Conservation (phyloP, 2,329 filamentous ascomycete genomes). For the Torrubiella hemipterigena region DNA sequence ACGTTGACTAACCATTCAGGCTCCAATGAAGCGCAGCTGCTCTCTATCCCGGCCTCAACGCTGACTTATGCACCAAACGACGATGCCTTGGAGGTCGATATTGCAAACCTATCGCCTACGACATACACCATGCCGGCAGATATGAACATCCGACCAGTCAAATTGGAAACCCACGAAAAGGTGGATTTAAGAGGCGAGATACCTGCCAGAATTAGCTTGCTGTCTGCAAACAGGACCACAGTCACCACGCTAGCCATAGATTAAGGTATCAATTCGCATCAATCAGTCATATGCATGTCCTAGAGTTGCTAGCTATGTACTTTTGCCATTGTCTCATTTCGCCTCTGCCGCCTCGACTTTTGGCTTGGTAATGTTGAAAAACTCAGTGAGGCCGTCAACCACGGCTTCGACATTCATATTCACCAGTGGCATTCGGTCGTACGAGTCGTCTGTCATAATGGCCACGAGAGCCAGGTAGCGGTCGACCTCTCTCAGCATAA, state of each 20-base stretch:
- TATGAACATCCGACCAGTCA: slow-evolving; percentile 22
- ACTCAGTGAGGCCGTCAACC: slow-evolving; percentile 65
- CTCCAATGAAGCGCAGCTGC: too few species aligned
- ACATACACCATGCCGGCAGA: slow-evolving; percentile 16
- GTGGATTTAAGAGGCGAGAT: slow-evolving; percentile 32
- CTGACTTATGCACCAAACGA: too few species aligned
- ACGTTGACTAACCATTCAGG: too few species aligned
- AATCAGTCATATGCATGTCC: too few species aligned
- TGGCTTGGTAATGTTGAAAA: slow-evolving; percentile 61
- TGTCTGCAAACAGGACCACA: slow-evolving; percentile 34
- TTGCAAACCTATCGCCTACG: too few species aligned
- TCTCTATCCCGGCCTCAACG: too few species aligned
- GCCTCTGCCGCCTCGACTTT: slow-evolving; percentile 21
- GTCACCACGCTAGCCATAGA: slow-evolving; percentile 23
- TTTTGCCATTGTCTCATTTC: too few species aligned
- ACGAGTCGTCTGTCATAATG: slow-evolving; percentile 76
- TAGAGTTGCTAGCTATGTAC: too few species aligned
- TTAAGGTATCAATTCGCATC: too few species aligned
- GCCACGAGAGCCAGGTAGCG: slow-evolving; percentile 71
- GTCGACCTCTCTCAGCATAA: slow-evolving; percentile 58
- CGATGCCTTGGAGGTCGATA: too few species aligned
- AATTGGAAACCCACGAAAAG: slow-evolving; percentile 39
- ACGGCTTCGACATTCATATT: slow-evolving; percentile 81
- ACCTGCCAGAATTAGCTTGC: slow-evolving; percentile 36
- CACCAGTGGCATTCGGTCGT: slow-evolving; percentile 72